phyloP scores from a whole-genome alignment of 1,139 yeast genomes.

The Pichia norvegensis region DNA sequence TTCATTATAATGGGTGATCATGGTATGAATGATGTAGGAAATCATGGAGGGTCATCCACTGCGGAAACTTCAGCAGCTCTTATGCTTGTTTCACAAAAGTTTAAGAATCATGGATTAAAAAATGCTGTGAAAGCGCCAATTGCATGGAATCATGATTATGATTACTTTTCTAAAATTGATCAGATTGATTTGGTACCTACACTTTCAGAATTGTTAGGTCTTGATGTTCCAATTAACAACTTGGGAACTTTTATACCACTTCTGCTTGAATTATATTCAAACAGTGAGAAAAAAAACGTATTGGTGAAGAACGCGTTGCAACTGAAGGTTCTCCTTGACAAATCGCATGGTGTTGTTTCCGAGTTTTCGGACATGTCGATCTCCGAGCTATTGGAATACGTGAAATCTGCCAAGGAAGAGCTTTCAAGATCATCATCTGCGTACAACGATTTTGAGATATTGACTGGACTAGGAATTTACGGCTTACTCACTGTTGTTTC shows the following conservation, averaged over 20 bases:
- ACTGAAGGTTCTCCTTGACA: slow-evolving; percentile 33
- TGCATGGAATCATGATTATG: slow-evolving; percentile 40
- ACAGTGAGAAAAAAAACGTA: slow-evolving; percentile 31
- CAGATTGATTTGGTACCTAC: slow-evolving; percentile 92
- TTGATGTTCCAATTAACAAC: slow-evolving; percentile 82
- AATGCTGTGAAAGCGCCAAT: slow-evolving; percentile 29
- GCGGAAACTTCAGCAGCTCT: slow-evolving; percentile 91
- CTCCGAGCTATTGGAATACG: slow-evolving; percentile 33
- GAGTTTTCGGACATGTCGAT: slow-evolving; percentile 16
- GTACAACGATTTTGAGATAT: slow-evolving; percentile 50
- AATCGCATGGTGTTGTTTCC: slow-evolving; percentile 16
- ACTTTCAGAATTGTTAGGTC: slow-evolving; percentile 57
- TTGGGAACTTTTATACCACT: slow-evolving; percentile 65
- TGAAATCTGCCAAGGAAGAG: slow-evolving; percentile 44
- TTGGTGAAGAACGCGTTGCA: slow-evolving; percentile 58
- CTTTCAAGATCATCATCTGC: slow-evolving; percentile 67
- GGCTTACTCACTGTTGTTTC: slow-evolving; percentile 28
- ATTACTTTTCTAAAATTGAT: slow-evolving; percentile 48
- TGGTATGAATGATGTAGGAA: slow-evolving; percentile 91
- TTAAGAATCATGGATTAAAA: slow-evolving; percentile 27
- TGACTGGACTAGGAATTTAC: slow-evolving; percentile 37
- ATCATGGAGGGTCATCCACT: slow-evolving; percentile 89
- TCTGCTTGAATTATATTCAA: slow-evolving; percentile 41
- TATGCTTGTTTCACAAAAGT: slow-evolving; percentile 56
- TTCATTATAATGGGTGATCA: slow-evolving; percentile 86